Percentiles rank a stretch among this genome's conserved stretches.
These are phyloP conservation scores for Fistulinella cinereoalba DNA, from an alignment of 1,284 basidiomycete genomes.

Conservation along the genomic window DNA sequence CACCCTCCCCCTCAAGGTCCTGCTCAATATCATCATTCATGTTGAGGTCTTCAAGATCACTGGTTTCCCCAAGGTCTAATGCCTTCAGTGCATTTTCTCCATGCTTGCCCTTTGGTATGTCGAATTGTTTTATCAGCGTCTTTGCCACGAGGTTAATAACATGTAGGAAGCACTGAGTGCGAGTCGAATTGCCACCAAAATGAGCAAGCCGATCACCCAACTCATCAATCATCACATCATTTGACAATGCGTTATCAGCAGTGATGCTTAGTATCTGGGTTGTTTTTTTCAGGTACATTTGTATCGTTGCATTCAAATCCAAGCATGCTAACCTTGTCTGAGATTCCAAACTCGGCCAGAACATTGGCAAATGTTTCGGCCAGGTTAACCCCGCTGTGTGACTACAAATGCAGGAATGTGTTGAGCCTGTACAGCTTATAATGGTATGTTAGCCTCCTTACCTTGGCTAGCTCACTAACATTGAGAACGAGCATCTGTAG, in stretches of 20 bases:
- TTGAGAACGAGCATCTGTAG: not conserved
- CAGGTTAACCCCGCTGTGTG: conserved; percentile 2
- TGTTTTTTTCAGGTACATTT: too few species aligned
- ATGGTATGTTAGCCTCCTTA: too few species aligned
- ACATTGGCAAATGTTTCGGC: not conserved
- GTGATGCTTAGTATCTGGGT: not conserved
- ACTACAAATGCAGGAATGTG: too few species aligned
- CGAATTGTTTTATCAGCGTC: not conserved
- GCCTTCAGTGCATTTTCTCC: not conserved
- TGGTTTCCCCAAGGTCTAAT: too few species aligned
- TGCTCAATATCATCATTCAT: too few species aligned
- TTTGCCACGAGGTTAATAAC: conserved; percentile 1
- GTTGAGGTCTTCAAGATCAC: too few species aligned
- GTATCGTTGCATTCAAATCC: too few species aligned
- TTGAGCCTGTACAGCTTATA: too few species aligned
- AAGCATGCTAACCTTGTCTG: conserved; percentile 8
- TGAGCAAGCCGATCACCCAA: conserved; percentile 20
- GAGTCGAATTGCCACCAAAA: conserved; percentile 12
- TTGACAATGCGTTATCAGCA: conserved; percentile 10
- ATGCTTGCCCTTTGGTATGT: not conserved
- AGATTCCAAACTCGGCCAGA: conserved; percentile 2
- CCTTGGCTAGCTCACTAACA: not conserved
- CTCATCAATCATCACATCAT: conserved; percentile 32
- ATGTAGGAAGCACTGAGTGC: not conserved
- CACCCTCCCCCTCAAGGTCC: too few species aligned